Evolutionary conservation across 2,329 filamentous ascomycete species (phyloP).

Genomic region (Hysterium pulicare): DNA sequence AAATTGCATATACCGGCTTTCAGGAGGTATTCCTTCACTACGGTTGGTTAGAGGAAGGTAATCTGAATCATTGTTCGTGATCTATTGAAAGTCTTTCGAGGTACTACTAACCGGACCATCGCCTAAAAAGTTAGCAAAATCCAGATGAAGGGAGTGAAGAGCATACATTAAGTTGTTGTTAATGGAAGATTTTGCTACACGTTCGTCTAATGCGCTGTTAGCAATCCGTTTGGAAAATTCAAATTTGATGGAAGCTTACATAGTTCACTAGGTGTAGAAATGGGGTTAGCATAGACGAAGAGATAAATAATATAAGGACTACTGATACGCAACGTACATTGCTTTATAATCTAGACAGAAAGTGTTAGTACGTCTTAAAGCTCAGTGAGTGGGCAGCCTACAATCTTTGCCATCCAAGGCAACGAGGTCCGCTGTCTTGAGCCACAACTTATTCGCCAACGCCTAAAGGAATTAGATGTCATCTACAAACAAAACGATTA

Average conservation of each 20-base stretch:
- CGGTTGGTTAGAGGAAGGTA: conserved; percentile 38
- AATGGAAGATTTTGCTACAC: conserved; percentile 72
- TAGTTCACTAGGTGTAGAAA: background rate
- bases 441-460: conserved; percentile 86
- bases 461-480: conserved; percentile 32
- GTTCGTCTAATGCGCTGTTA: conserved; percentile 54
- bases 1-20: conserved; percentile 93
- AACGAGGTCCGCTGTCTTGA: conserved; percentile 86
- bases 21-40: conserved; percentile 91
- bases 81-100: background rate
- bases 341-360: conserved; percentile 29
- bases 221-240: background rate
- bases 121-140: conserved; percentile 9
- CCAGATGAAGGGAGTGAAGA: background rate
- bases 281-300: background rate
- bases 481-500: conserved; percentile 14
- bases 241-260: background rate
- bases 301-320: background rate
- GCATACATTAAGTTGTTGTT: conserved; percentile 68
- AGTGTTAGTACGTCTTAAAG: conserved; percentile 4
- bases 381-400: conserved; percentile 47
- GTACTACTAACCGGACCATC: conserved; percentile 22
- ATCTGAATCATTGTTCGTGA: no score
- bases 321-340: conserved; percentile 13
- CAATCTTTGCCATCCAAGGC: conserved; percentile 81